Base-by-base conservation (phyloP, 108 stramenopile species). In the Fistulifera solaris region DNA sequence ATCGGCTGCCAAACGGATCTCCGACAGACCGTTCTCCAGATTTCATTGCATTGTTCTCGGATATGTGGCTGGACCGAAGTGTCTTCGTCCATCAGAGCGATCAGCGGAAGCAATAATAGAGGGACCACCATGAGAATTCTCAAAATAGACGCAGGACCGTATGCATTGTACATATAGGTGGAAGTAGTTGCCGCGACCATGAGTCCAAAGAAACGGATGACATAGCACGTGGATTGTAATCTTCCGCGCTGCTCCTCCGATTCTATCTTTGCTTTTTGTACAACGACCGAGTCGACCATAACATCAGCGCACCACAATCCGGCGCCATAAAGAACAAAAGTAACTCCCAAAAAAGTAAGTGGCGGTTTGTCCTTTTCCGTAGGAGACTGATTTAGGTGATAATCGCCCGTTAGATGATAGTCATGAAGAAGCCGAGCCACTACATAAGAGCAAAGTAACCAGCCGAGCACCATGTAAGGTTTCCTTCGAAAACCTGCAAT, bases 1-100 rank as follows among this genome's bases (percentile, higher is more conserved):
- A 90, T 72, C 2, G 89, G 85, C 47, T 90, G 84, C 85, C 85
- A 90, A 5, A 90, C 89, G 10, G 85, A 82, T 10, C 89, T 58
- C 12, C 73, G 71, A 48, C 83, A 86, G 11, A 86, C 89, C 7
- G 89, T 90, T 26, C 59, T 72, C 83, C 82, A 90, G 46, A 90
- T 86, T 60, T 86, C 89, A 7, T 47, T 12, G 55, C 82, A 85
- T 59, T 86, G 89, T 8, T 76, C 75, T 19, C 18, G 1, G 2
- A 44, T 15, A 18, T 19, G 40, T 43, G 18, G 21, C 6, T 21
- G 24, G 17, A 14, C 26, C 52, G 14, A 52, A 60, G 42, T 82
- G 40, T 64, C 69, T 59, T 90, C 85, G 28, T 70, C 62, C 47
- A 90, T 52, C 11, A 46, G 27, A 41, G 64, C 53, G 0, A 67